These are phyloP conservation scores for Laetiporus sulphureus DNA, from an alignment of 1,284 basidiomycete species.

Conservation along the genomic window DNA sequence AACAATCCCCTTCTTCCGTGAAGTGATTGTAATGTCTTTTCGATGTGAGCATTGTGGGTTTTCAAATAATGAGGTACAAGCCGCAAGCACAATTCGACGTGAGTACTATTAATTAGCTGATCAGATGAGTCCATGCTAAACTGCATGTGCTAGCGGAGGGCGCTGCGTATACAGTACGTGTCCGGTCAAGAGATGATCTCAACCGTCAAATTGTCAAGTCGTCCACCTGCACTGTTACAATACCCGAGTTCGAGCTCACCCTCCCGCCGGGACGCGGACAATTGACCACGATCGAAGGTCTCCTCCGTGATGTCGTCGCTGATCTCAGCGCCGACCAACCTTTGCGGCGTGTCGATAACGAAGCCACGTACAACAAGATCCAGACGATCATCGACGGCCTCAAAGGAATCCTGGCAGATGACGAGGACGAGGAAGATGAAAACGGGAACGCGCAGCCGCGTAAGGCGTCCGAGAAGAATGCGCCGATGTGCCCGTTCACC, in stretches of 20 bases:
- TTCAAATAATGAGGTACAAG: slow-evolving; percentile 92
- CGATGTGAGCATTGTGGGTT: slow-evolving; percentile 90
- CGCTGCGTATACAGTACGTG: slow-evolving; percentile 73
- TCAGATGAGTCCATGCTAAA: no score
- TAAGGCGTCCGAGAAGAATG: slow-evolving; percentile 35
- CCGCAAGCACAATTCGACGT: slow-evolving; percentile 87
- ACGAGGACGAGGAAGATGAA: slow-evolving; percentile 42
- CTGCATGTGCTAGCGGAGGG: slow-evolving; percentile 52
- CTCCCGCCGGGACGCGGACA: slow-evolving; percentile 88
- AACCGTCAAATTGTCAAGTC: slow-evolving; percentile 95
- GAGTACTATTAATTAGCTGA: no score
- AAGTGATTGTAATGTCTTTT: slow-evolving; percentile 97
- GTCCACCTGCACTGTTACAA: slow-evolving; percentile 70
- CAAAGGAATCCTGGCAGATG: slow-evolving; percentile 63
- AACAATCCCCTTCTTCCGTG: slow-evolving; percentile 92
- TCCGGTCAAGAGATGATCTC: slow-evolving; percentile 74
- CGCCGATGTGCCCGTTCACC: slow-evolving; percentile 73
- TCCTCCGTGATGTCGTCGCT: slow-evolving; percentile 78
- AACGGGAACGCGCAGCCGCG: slow-evolving; percentile 18
- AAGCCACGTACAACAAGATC: slow-evolving; percentile 74
- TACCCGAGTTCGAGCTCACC: slow-evolving; percentile 89
- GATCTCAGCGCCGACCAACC: slow-evolving; percentile 88
- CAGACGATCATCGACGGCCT: slow-evolving; percentile 69
- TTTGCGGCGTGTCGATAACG: slow-evolving; percentile 79
- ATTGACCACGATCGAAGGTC: slow-evolving; percentile 93